phyloP scores from a whole-genome alignment of 2,329 filamentous ascomycete species.

The Alternaria sp. region DNA sequence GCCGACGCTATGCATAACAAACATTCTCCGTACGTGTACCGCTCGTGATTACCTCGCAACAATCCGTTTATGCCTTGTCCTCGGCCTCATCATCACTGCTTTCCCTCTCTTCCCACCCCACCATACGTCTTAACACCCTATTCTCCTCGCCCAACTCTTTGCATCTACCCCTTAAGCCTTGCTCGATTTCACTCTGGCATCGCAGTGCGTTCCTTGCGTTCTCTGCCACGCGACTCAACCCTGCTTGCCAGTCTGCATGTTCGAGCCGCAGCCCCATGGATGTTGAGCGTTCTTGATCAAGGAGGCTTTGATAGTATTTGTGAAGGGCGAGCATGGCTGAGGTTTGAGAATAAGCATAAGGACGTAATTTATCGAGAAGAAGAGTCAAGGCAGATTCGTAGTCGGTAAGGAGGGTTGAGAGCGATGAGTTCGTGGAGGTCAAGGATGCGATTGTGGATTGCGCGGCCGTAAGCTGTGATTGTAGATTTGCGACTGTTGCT shows the following conservation, averaged over 20 bases:
- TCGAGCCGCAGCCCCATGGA: conserved; percentile 58
- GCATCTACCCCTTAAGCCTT: conserved; percentile 51
- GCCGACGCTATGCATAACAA: conserved; percentile 5
- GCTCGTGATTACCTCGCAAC: not conserved
- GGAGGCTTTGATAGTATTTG: conserved; percentile 58
- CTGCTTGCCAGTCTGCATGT: conserved; percentile 60
- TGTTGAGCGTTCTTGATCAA: conserved; percentile 55
- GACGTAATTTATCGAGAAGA: conserved; percentile 47
- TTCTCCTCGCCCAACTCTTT: conserved; percentile 60
- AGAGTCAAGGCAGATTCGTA: conserved; percentile 55
- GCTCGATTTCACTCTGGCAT: conserved; percentile 48
- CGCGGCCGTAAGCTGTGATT: conserved; percentile 41
- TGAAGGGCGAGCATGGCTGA: conserved; percentile 56
- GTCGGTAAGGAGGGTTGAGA: conserved; percentile 46
- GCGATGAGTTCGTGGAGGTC: conserved; percentile 32
- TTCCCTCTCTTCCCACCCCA: conserved; percentile 56
- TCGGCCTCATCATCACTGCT: conserved; percentile 54
- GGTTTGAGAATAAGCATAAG: conserved; percentile 52
- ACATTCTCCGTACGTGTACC: not conserved
- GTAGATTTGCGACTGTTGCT: conserved; percentile 42
- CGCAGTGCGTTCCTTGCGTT: conserved; percentile 53
- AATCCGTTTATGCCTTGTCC: conserved; percentile 6
- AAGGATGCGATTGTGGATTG: conserved; percentile 42
- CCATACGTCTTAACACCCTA: conserved; percentile 54
- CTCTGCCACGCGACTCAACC: conserved; percentile 55